Evolutionary conservation across 108 stramenopile genomes (phyloP), one percentile per base, ranked within the genome.

Genomic region (Pseudonitzschia pungens): DNA sequence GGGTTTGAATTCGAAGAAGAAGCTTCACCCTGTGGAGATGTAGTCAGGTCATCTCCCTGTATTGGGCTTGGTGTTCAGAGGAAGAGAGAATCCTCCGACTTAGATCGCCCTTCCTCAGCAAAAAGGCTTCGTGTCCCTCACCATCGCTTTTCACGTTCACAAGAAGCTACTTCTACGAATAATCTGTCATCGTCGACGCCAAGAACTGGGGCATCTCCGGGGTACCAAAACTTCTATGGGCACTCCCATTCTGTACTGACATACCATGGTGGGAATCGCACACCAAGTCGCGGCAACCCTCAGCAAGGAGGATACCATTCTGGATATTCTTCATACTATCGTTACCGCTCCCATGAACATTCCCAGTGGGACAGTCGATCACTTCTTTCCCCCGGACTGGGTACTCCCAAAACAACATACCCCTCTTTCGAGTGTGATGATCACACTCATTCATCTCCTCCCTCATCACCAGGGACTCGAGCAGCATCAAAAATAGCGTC

Each of bases 1-100:
- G 77, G 63, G 16, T 45, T 71, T 55, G 27, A 71, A 63, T 74
- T 69, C 16, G 74, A 74, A 66, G 51, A 74, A 66, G 51, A 72
- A 55, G 63, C 44, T 22, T 77, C 72, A 27, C 73, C 69, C 4
- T 27, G 51, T 24, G 36, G 68, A 43, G 55, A 70, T 18, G 41
- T 45, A 51, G 32, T 29, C 14, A 51, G 68, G 40, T 36, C n/a
- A 36, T 51, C 69, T 58, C 33, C 15, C n/a, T 32, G 60, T 29
- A 33, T 9, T 26, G 60, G 31, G 36, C 8, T 18, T 29, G 36
- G 42, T 42, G 54, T 26, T 55, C 26, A 12, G 10, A 60, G 58
- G 41, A 36, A 43, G 31, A 29, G 59, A 0, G 16, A 22, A 48
- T 29, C 27, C 12, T 48, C 67, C 48, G 54, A 32, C 15, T 6